Base-by-base conservation (phyloP, 1,284 basidiomycete genomes). In the Marasmius oreades region DNA sequence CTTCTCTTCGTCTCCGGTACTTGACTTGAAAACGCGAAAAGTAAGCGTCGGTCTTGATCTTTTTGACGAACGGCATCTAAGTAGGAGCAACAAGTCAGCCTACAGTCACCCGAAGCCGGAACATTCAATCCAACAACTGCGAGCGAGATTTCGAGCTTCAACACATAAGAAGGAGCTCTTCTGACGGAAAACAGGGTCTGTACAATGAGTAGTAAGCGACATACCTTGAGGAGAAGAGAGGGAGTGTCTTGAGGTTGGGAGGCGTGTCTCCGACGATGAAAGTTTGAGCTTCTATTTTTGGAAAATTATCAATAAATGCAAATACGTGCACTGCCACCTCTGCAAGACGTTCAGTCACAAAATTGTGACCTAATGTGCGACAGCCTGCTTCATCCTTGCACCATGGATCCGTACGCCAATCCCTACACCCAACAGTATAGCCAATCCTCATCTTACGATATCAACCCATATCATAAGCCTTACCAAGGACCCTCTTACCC, bases 21-120 rank as follows among this genome's bases (percentile, higher is more conserved):
- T 96, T 95, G 67, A 95, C 94, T 80, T 98, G 95, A 86, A 92
- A 98, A 64, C 95, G 88, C 62, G 93, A 96, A 81, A 93, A 97
- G 90, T 98, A 98, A 67, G 95, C 90, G 70, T 85, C 86, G 63
- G 87, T 87, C 78, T 94, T 93, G 77, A 92, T 67, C 61, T 90
- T 89, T 77, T 93, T 92, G 76, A 93, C 86, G 79, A 93, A 92
- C 58, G 91, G 90, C 90, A 92, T 91, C 88, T 91, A 61, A 7
- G 28, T n/a, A n/a, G 26, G 59, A 60, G 48, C 54, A 56, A 62
- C 57, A 52, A 28, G 55, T 55, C 28, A 53, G 60, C 54, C 26
- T 46, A 55, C 55, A 63, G 64, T 66, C 70, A 80, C 79, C 77
- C 72, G 65, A 47, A 58, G 18, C 31, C 43, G 47, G 39, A 43